Evolutionary conservation across 805 yeast species (phyloP).

Genomic region (Barnettozyma pratensis): DNA sequence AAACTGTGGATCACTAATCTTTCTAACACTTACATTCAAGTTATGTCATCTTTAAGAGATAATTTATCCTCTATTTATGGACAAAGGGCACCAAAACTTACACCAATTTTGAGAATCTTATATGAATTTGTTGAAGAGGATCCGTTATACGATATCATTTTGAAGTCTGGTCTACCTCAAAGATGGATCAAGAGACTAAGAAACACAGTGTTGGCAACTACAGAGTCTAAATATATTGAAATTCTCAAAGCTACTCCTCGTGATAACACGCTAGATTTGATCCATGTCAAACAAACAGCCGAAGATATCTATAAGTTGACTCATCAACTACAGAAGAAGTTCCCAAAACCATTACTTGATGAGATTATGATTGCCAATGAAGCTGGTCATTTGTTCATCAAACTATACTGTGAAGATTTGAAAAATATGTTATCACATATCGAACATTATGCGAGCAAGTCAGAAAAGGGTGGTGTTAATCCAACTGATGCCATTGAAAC

Average conservation of each 20-base stretch:
- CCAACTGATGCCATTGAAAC: slow-evolving; percentile 55
- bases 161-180: slow-evolving; percentile 33
- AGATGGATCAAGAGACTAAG: slow-evolving; percentile 38
- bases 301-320: slow-evolving; percentile 47
- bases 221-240: slow-evolving; percentile 39
- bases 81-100: slow-evolving; percentile 51
- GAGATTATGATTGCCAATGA: slow-evolving; percentile 46
- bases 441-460: slow-evolving; percentile 31
- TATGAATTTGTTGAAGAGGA: slow-evolving; percentile 48
- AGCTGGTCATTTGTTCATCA: slow-evolving; percentile 43
- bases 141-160: slow-evolving; percentile 33
- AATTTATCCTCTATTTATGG: slow-evolving; percentile 37
- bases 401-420: slow-evolving; percentile 50
- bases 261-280: slow-evolving; percentile 44
- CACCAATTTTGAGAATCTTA: slow-evolving; percentile 44
- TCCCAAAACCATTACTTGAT: slow-evolving; percentile 57
- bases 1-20: slow-evolving; percentile 45
- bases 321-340: slow-evolving; percentile 50
- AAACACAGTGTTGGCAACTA: slow-evolving; percentile 32
- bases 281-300: slow-evolving; percentile 53
- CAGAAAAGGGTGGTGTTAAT: slow-evolving; percentile 30
- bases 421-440: slow-evolving; percentile 46
- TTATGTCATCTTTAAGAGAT: slow-evolving; percentile 41
- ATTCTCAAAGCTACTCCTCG: slow-evolving; percentile 51
- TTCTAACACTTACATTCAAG: slow-evolving; percentile 39